phyloP scores from a whole-genome alignment of 2,329 filamentous ascomycete species.

The Trichophyton schoenleinii region DNA sequence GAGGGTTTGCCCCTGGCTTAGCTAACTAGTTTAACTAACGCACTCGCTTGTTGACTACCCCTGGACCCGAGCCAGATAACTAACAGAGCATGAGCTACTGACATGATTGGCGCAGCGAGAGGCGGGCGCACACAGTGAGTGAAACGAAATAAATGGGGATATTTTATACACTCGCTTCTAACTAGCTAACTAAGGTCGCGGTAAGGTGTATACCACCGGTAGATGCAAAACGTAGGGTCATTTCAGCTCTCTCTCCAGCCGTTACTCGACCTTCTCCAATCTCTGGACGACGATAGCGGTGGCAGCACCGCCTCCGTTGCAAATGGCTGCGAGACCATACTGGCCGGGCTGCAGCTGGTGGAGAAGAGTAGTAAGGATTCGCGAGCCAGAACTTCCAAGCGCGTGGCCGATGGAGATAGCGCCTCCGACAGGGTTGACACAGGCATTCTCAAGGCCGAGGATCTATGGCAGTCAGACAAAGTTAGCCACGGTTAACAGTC shows the following conservation, averaged over 20 bases:
- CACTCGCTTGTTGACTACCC: not conserved
- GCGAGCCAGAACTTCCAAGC: conserved; percentile 80
- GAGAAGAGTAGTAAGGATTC: conserved; percentile 78
- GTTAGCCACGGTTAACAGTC: not conserved
- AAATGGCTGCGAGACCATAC: conserved; percentile 91
- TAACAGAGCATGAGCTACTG: not conserved
- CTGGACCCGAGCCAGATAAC: not conserved
- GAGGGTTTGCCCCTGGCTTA: no score
- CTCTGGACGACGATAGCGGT: conserved; percentile 85
- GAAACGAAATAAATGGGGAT: not conserved
- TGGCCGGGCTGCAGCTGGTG: conserved; percentile 87
- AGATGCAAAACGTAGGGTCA: not conserved
- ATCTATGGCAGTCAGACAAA: conserved; percentile 40
- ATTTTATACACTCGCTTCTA: not conserved
- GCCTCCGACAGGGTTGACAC: conserved; percentile 77
- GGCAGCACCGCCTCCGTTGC: conserved; percentile 88
- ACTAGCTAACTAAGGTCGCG: not conserved
- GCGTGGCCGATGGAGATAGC: conserved; percentile 89
- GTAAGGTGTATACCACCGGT: not conserved
- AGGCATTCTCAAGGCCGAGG: conserved; percentile 63
- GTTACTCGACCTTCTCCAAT: conserved; percentile 43
- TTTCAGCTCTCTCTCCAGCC: not conserved
- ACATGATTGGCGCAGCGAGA: not conserved
- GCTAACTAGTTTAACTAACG: no score
- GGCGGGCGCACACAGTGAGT: not conserved